These are phyloP conservation scores for Acaromyces ingoldii DNA, from an alignment of 1,284 basidiomycete species.

Conservation along the genomic window DNA sequence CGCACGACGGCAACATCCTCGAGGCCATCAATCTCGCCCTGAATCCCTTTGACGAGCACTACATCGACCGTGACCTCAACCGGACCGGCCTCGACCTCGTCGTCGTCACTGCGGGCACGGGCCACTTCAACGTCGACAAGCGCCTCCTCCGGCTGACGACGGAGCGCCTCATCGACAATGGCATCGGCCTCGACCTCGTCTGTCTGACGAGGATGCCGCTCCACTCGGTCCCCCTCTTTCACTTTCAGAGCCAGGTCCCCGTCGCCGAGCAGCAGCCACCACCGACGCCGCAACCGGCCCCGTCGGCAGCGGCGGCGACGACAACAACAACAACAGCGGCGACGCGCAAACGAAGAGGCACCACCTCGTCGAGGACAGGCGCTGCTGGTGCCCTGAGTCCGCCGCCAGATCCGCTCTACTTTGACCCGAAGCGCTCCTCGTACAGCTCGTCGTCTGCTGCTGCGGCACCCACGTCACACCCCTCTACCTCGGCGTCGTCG, in stretches of 20 bases:
- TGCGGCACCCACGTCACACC: neutral
- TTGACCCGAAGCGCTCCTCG: slow-evolving; percentile 23
- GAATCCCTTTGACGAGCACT: slow-evolving; percentile 90
- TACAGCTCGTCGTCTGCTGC: neutral
- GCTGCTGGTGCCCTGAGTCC: slow-evolving; percentile 2
- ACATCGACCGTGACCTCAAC: slow-evolving; percentile 88
- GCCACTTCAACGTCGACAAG: slow-evolving; percentile 88
- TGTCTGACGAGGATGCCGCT: slow-evolving; percentile 87
- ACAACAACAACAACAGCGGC: neutral
- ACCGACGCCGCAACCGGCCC: neutral
- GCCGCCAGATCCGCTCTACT: slow-evolving; percentile 41
- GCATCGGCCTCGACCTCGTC: slow-evolving; percentile 82
- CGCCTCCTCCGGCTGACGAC: slow-evolving; percentile 84
- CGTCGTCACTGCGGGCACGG: slow-evolving; percentile 87
- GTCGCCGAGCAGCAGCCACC: slow-evolving; percentile 7
- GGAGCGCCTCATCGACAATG: slow-evolving; percentile 91
- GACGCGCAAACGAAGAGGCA: neutral
- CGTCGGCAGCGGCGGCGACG: neutral
- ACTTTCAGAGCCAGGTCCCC: slow-evolving; percentile 25
- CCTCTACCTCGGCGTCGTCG: neutral
- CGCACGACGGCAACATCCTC: slow-evolving; percentile 89
- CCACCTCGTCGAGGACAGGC: neutral
- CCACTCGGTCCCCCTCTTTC: slow-evolving; percentile 63
- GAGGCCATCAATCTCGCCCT: slow-evolving; percentile 90
- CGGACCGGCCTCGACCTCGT: slow-evolving; percentile 83